Percentiles rank a stretch among this genome's conserved stretches.
These are phyloP conservation scores for Lentinula novae-zelandiae DNA, from an alignment of 1,284 basidiomycete genomes.

Conservation along the genomic window DNA sequence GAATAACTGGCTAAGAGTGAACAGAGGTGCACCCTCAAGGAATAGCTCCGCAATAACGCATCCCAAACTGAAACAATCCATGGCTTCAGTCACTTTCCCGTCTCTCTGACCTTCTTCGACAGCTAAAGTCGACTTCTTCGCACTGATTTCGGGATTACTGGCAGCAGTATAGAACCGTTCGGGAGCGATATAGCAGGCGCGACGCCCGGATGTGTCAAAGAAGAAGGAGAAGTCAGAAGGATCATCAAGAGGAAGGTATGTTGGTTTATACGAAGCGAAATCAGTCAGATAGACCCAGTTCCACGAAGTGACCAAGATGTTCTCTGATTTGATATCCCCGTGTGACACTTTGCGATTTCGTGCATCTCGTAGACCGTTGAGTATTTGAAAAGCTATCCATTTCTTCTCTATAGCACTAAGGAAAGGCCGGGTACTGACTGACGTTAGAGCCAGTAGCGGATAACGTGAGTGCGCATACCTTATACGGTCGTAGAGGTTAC, in stretches of 20 bases:
- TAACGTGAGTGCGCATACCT: slow-evolving; percentile 57
- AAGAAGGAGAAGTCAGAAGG: slow-evolving; percentile 98
- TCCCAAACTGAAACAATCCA: slow-evolving; percentile 97
- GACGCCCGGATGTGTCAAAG: slow-evolving; percentile 91
- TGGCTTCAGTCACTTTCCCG: slow-evolving; percentile 86
- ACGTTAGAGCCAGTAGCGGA: background rate
- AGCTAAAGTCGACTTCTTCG: slow-evolving; percentile 50
- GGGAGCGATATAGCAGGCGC: slow-evolving; percentile 96
- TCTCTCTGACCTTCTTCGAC: slow-evolving; percentile 54
- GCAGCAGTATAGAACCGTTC: slow-evolving; percentile 90
- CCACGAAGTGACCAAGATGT: slow-evolving; percentile 95
- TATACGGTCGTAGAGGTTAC: slow-evolving; percentile 95
- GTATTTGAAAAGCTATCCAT: slow-evolving; percentile 95
- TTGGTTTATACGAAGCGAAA: slow-evolving; percentile 97
- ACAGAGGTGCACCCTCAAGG: slow-evolving; percentile 90
- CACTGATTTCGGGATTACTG: slow-evolving; percentile 64
- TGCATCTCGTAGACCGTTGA: slow-evolving; percentile 83
- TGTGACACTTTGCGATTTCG: slow-evolving; percentile 85
- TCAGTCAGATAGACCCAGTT: slow-evolving; percentile 96
- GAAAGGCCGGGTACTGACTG: slow-evolving; percentile 88
- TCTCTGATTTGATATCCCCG: slow-evolving; percentile 98
- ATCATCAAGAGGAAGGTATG: slow-evolving; percentile 93
- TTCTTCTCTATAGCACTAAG: slow-evolving; percentile 91
- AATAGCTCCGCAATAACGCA: slow-evolving; percentile 97
- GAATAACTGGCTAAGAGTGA: slow-evolving; percentile 94